Conservation (phyloP, 352 stramenopile species). For the Pythium chondricola region DNA sequence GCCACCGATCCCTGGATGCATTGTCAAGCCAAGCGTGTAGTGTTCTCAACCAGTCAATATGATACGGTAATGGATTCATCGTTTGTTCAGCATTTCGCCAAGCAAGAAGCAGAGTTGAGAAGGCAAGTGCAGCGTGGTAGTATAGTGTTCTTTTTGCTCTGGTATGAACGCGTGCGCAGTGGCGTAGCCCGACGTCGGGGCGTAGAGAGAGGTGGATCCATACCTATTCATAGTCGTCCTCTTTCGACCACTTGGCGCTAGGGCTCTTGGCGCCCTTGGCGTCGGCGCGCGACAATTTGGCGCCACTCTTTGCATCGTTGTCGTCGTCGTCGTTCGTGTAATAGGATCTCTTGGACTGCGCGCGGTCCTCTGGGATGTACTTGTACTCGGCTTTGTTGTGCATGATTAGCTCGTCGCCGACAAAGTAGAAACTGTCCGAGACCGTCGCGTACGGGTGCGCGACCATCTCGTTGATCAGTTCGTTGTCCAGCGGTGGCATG, state of each 20-base stretch:
- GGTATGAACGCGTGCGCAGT: too few relatives aligned
- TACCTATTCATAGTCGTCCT: conserved; percentile 89
- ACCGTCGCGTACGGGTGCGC: conserved; percentile 90
- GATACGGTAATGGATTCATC: too few relatives aligned
- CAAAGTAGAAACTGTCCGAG: conserved; percentile 96
- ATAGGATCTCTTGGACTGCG: conserved; percentile 90
- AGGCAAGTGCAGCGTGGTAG: too few relatives aligned
- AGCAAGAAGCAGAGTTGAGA: too few relatives aligned
- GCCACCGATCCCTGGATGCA: too few relatives aligned
- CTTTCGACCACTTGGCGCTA: conserved; percentile 86
- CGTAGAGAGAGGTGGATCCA: too few relatives aligned
- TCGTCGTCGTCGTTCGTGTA: conserved; percentile 83
- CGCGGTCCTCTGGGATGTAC: conserved; percentile 88
- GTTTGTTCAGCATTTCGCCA: too few relatives aligned
- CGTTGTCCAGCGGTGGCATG: conserved; percentile 89
- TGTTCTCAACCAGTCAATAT: too few relatives aligned
- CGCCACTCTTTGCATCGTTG: conserved; percentile 46
- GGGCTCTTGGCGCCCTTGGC: conserved; percentile 39
- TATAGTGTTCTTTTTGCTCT: too few relatives aligned
- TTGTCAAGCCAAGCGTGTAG: too few relatives aligned
- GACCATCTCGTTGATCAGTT: conserved; percentile 94
- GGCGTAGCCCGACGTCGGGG: too few relatives aligned
- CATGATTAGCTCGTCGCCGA: conserved; percentile 95
- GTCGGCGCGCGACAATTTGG: conserved; percentile 52
- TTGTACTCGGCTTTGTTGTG: conserved; percentile 94